phyloP scores from a whole-genome alignment of 2,329 filamentous ascomycete species.

The Colletotrichum sp. region DNA sequence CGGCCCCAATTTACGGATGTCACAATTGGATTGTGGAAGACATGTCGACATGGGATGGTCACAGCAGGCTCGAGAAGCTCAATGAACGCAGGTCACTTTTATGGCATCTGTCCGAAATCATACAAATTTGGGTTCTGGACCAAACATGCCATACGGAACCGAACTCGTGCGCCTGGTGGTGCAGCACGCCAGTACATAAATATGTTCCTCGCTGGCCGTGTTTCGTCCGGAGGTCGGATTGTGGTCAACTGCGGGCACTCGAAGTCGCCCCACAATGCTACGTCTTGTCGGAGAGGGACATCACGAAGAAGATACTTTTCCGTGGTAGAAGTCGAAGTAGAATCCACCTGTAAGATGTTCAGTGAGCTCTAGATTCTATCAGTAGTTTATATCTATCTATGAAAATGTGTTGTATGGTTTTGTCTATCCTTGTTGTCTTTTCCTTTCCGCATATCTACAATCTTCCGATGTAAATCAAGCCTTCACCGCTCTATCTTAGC shows the following conservation, averaged over 20 bases:
- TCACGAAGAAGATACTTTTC: neutral
- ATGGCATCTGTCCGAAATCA: neutral
- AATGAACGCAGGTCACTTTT: neutral
- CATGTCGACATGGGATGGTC: neutral
- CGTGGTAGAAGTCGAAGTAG: neutral
- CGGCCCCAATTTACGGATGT: accelerated
- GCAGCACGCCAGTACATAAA: neutral
- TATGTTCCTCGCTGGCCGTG: neutral
- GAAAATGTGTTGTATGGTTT: neutral
- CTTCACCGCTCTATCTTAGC: neutral
- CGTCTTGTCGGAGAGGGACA: neutral
- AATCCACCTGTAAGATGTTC: neutral
- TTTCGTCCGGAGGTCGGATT: neutral
- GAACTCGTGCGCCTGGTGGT: neutral
- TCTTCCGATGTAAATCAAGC: neutral
- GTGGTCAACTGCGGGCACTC: neutral
- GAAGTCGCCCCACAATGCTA: neutral
- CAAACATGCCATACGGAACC: neutral
- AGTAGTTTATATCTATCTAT: neutral
- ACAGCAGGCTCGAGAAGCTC: neutral
- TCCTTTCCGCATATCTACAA: neutral
- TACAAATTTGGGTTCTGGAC: neutral
- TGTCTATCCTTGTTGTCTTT: neutral
- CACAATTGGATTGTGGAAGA: neutral
- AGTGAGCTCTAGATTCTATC: neutral